Conservation (phyloP, 2,329 filamentous ascomycete species). For the Cladosporium cucumerinum region DNA sequence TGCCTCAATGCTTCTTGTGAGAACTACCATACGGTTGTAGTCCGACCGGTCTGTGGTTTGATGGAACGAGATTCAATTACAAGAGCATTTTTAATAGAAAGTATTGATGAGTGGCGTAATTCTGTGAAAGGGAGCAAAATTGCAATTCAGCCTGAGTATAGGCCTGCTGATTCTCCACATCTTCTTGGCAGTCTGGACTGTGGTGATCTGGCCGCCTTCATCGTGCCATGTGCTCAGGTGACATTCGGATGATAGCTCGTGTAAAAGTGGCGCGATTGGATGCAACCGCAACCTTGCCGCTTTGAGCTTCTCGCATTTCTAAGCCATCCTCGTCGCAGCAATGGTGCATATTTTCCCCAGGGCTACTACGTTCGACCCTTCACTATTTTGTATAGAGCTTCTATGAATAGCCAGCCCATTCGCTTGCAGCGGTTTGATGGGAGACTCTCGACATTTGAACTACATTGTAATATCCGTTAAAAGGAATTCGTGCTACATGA, state of each 20-base stretch:
- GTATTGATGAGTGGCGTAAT: not conserved
- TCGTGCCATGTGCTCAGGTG: not conserved
- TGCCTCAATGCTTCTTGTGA: not conserved
- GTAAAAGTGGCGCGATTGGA: not conserved
- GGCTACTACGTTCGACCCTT: not conserved
- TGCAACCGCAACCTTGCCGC: not conserved
- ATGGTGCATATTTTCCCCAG: not conserved
- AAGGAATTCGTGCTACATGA: too few species aligned
- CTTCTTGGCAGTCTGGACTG: not conserved
- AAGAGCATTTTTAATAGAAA: not conserved
- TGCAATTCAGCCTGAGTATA: not conserved
- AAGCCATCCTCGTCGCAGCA: not conserved
- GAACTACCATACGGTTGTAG: not conserved
- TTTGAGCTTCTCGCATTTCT: not conserved
- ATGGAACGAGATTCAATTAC: not conserved
- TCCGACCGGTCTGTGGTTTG: not conserved
- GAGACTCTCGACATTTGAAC: too few species aligned
- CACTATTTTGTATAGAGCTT: not conserved
- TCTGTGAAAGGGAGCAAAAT: not conserved
- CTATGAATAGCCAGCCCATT: too few species aligned
- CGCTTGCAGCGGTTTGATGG: too few species aligned
- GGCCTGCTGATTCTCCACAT: not conserved
- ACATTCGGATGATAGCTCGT: not conserved
- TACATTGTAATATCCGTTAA: too few species aligned
- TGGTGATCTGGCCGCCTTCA: not conserved